Percentiles rank a stretch among this genome's conserved stretches.
These are phyloP conservation scores for Heliosperma pusillum DNA, from an alignment of 148 eudicot genomes.

Conservation along the genomic window DNA sequence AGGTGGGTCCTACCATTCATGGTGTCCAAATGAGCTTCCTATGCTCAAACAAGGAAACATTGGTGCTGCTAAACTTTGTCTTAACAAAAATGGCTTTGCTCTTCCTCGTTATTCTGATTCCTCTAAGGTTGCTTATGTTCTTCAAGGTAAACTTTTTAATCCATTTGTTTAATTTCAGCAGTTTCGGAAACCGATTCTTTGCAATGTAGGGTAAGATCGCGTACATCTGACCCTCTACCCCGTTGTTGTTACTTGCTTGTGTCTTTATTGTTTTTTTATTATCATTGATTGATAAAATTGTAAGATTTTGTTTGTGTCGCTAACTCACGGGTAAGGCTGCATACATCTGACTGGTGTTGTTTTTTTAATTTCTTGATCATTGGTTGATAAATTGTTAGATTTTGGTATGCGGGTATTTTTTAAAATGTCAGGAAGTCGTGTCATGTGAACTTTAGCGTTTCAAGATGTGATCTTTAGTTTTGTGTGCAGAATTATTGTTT, in stretches of 20 bases:
- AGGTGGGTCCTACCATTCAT: conserved; percentile 62
- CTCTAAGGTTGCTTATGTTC: conserved; percentile 75
- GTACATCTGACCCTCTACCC: too few species aligned
- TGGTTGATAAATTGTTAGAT: not conserved
- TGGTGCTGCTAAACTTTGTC: conserved; percentile 67
- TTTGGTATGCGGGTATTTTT: not conserved
- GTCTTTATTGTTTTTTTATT: too few species aligned
- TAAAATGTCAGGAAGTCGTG: too few species aligned
- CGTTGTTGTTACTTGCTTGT: too few species aligned
- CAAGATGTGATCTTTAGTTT: too few species aligned
- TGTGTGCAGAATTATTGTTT: not conserved
- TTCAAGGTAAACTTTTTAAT: conserved; percentile 57
- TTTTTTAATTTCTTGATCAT: not conserved
- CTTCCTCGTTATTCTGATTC: conserved; percentile 80
- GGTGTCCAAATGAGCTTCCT: conserved; percentile 68
- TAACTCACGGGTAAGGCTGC: too few species aligned
- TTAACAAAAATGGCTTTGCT: conserved; percentile 64
- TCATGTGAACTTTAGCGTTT: too few species aligned
- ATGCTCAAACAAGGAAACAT: conserved; percentile 70
- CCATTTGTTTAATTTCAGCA: too few species aligned
- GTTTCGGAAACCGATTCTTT: not conserved
- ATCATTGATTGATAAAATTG: too few species aligned
- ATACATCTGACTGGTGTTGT: too few species aligned
- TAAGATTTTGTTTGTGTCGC: too few species aligned
- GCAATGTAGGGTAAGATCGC: not conserved